Conservation (phyloP, 768 basidiomycete species). For the Boletus rubroflammeus region DNA sequence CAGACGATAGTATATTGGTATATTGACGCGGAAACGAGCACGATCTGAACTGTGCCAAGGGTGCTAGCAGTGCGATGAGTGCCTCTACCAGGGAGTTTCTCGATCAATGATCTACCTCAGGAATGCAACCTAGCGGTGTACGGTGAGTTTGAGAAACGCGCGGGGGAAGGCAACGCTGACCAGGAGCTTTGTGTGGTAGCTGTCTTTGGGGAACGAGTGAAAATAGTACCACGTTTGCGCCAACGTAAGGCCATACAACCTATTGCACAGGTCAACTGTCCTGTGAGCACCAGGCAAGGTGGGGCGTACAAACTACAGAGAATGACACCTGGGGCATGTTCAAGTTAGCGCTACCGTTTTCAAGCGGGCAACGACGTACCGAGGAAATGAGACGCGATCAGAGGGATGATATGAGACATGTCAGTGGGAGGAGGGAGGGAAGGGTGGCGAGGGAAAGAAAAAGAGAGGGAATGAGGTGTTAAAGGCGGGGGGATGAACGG, state of each 20-base stretch:
- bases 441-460: background rate
- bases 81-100: background rate
- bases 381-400: slow-evolving; percentile 29
- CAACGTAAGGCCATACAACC: slow-evolving; percentile 35
- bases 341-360: slow-evolving; percentile 2
- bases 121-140: slow-evolving; percentile 23
- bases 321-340: slow-evolving; percentile 26
- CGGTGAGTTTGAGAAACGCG: background rate
- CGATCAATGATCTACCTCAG: slow-evolving; percentile 18
- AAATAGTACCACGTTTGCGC: slow-evolving; percentile 36
- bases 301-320: slow-evolving; percentile 30
- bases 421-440: background rate
- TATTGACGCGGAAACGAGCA: slow-evolving; percentile 30
- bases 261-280: slow-evolving; percentile 8
- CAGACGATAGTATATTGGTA: slow-evolving; percentile 33
- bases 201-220: slow-evolving; percentile 29
- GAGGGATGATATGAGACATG: slow-evolving; percentile 18
- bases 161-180: slow-evolving; percentile 14
- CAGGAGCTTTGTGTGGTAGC: slow-evolving; percentile 29
- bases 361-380: slow-evolving; percentile 9
- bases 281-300: background rate
- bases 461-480: background rate
- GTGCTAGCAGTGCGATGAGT: slow-evolving; percentile 12
- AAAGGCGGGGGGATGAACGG: slow-evolving; percentile 4
- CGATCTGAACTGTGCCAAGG: slow-evolving; percentile 29